Evolutionary conservation across 2,329 filamentous ascomycete genomes (phyloP).

Genomic region (Hypoxylon sp.): DNA sequence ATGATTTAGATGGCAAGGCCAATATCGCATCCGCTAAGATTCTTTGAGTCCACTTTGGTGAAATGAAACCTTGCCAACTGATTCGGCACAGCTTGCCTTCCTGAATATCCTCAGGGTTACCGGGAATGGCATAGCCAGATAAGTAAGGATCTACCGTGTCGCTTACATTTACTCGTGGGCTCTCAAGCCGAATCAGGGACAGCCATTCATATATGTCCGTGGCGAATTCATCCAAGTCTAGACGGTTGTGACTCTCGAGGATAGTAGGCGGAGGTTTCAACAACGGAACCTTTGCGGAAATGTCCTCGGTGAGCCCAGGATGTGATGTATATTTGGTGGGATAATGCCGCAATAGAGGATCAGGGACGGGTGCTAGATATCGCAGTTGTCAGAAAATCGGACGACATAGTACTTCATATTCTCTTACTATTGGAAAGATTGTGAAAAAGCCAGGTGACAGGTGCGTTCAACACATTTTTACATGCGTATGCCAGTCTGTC

Average conservation of each 20-base stretch:
- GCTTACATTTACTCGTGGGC: constrained; percentile 70
- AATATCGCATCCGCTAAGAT: constrained; percentile 64
- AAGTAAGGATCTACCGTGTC: constrained; percentile 79
- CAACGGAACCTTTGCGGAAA: constrained; percentile 53
- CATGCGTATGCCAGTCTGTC: constrained; percentile 83
- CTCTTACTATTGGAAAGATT: constrained; percentile 69
- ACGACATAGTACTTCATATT: constrained; percentile 1
- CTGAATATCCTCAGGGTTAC: constrained; percentile 48
- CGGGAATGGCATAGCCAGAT: constrained; percentile 75
- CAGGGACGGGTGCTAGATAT: constrained; percentile 62
- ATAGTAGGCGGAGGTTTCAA: constrained; percentile 54
- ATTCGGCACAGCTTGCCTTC: constrained; percentile 63
- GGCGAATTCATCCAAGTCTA: constrained; percentile 73
- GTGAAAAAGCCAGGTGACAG: constrained; percentile 83
- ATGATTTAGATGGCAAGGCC: constrained; percentile 61
- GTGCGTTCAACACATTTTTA: constrained; percentile 79
- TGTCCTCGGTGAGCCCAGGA: constrained; percentile 52
- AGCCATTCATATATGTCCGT: constrained; percentile 82
- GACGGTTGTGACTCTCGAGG: constrained; percentile 57
- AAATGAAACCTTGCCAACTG: constrained; percentile 73
- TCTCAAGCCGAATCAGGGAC: constrained; percentile 75
- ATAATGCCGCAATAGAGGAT: constrained; percentile 64
- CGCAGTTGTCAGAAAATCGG: constrained; percentile 27
- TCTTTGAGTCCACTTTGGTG: constrained; percentile 66
- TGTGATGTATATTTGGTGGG: constrained; percentile 61